Evolutionary conservation across 495 filamentous ascomycete genomes (phyloP), one percentile per base, ranked within the genome.

Genomic region (Thozetella sp.): DNA sequence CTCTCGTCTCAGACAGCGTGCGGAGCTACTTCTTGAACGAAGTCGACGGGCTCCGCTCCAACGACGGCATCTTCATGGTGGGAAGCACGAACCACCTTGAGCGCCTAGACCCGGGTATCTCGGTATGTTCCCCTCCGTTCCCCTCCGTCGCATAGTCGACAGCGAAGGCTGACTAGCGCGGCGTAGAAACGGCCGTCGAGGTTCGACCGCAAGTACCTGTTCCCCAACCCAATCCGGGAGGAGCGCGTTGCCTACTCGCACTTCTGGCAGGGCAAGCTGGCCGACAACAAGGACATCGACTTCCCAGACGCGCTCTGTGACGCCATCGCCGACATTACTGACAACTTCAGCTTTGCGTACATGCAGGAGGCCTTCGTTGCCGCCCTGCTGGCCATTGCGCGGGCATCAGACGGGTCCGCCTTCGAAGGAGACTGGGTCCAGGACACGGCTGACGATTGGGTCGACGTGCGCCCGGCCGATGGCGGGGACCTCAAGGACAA

Each of bases 21-120:
- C 72, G 86, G 13, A 82, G 77, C 56, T 90, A 87, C 71, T 91
- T 91, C 65, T 76, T 91, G 53, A 91, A 91, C 64, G 86, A 91
- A 62, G 80, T 90, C 2, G 88, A 91, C 60, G 88, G 89, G 0
- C 72, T 91, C 22, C 86, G 85, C 61, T 79, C 75, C 60, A 90
- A 90, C 62, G 82, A 89, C 65, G 87, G 86, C 34, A 86, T 90
- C 57, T 76, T 89, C 61, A 88, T 89, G 71, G 71, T 90, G 27
- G 87, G 83, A 6, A 84, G 75, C 56, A 89, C 87, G 13, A 90
- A 90, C 63, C 79, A 89, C 61, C 63, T 86, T 3, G 85, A 85
- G 1, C 70, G 70, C 2, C 68, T 88, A 3, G 87, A 90, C 57
- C 81, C 86, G 0, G 88, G 86, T 27, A 82, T 90, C 50, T 80